Evolutionary conservation across 2,329 filamentous ascomycete genomes (phyloP).

Genomic region (Dryadomyces quercus-mongolicae): DNA sequence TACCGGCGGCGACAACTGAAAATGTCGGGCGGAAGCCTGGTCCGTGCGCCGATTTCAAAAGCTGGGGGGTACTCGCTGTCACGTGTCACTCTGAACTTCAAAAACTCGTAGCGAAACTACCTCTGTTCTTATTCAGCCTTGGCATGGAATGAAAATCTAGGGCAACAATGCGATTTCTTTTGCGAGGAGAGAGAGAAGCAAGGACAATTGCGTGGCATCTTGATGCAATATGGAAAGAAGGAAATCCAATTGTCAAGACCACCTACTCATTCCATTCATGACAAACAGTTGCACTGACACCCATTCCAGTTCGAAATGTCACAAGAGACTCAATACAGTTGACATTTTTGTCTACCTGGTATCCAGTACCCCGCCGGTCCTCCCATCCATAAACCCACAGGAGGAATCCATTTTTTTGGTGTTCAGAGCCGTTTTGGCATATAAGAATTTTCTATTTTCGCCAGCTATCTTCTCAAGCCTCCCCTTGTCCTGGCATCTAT

Average conservation of each 20-base stretch:
- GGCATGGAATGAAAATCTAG: too few species aligned
- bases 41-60: background rate
- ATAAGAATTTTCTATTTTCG: conserved; percentile 1
- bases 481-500: conserved; percentile 27
- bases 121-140: too few species aligned
- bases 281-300: too few species aligned
- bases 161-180: too few species aligned
- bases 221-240: too few species aligned
- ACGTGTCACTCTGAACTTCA: background rate
- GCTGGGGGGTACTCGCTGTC: background rate
- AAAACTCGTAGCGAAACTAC: background rate
- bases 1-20: background rate
- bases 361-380: conserved; percentile 5
- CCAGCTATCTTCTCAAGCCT: background rate
- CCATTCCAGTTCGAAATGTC: background rate
- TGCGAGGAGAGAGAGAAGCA: too few species aligned
- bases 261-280: too few species aligned
- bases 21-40: background rate
- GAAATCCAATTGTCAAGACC: too few species aligned
- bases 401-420: background rate
- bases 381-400: background rate
- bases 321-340: background rate
- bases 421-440: background rate
- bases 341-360: conserved; percentile 8
- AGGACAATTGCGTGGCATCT: too few species aligned